Evolutionary conservation across 1,139 yeast species (phyloP), one percentile per base, ranked within the genome.

Genomic region (Candida sanyaensis): DNA sequence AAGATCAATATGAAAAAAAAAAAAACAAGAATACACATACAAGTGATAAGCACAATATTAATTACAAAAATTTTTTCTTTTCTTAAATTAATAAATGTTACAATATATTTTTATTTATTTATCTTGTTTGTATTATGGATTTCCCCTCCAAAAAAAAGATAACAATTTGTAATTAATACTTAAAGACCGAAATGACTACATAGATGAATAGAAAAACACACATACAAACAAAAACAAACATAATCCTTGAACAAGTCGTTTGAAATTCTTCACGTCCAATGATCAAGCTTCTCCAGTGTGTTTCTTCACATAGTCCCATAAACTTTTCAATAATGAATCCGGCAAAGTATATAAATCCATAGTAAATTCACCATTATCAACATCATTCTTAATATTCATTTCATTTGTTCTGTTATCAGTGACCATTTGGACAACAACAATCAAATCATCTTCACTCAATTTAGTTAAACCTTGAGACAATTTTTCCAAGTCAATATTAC

Each of bases 401-500:
- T 93, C 98, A 43, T 89, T 85, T 13, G 98, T 91, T 67, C 90
- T 84, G 70, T 93, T 93, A 67, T 93, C 98, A 46, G 96, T 91
- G 34, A 93, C 96, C 97, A 93, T 92, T 69, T 93, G 98, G 46
- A 93, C 98, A 45, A 93, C 95, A 34, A 92, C 96, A 50, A 93
- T 82, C 60, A 93, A 77, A 66, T 93, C 98, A 65, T 93, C 98
- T 68, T 93, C 99, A 51, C 78, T 85, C 52, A 93, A 77, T 67
- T 89, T 88, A 50, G 96, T 89, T 59, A 93, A 78, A 2, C 96
- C 96, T 53, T 87, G 88, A 5, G 98, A 97, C 59, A 93, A 78
- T 64, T 87, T 86, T 64, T 93, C 99, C 56, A 93, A 77, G 65
- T 93, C 97, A 43, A 93, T 82, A 41, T 78, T 77, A 11, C 92